Evolutionary conservation across 805 yeast genomes (phyloP).

Genomic region (Lachancea sp.): DNA sequence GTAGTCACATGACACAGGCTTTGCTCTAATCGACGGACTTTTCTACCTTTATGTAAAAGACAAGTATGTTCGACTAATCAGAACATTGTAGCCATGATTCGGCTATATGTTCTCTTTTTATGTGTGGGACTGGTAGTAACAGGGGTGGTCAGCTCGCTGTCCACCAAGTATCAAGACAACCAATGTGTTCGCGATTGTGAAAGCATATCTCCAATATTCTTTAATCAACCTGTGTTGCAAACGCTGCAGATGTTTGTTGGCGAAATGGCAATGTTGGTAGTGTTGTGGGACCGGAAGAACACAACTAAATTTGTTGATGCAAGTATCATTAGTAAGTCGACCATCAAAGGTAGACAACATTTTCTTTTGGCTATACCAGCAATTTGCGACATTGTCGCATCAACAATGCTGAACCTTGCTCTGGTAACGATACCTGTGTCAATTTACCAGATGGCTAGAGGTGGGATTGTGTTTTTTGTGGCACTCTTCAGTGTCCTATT

Average conservation of each 20-base stretch:
- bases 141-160: conserved; percentile 67
- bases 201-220: conserved; percentile 26
- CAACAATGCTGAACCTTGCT: conserved; percentile 73
- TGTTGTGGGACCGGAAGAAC: conserved; percentile 25
- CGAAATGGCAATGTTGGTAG: conserved; percentile 46
- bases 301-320: not conserved
- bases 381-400: conserved; percentile 62
- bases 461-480: conserved; percentile 68
- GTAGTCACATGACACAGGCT: too few relatives aligned
- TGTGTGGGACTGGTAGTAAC: conserved; percentile 51
- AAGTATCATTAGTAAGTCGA: conserved; percentile 4
- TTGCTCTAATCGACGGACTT: too few relatives aligned
- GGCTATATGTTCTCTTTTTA: conserved; percentile 6
- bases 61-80: not conserved
- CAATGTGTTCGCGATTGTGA: conserved; percentile 54
- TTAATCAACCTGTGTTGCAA: conserved; percentile 75
- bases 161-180: conserved; percentile 70
- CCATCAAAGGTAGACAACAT: conserved; percentile 25
- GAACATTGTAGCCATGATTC: not conserved
- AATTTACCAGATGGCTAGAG: conserved; percentile 80
- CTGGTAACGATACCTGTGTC: conserved; percentile 70
- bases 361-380: conserved; percentile 53
- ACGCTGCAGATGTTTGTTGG: conserved; percentile 79
- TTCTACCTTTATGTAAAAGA: too few relatives aligned
- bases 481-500: conserved; percentile 64